phyloP scores from a whole-genome alignment of 306 rosid species.

The Casuarina glauca region DNA sequence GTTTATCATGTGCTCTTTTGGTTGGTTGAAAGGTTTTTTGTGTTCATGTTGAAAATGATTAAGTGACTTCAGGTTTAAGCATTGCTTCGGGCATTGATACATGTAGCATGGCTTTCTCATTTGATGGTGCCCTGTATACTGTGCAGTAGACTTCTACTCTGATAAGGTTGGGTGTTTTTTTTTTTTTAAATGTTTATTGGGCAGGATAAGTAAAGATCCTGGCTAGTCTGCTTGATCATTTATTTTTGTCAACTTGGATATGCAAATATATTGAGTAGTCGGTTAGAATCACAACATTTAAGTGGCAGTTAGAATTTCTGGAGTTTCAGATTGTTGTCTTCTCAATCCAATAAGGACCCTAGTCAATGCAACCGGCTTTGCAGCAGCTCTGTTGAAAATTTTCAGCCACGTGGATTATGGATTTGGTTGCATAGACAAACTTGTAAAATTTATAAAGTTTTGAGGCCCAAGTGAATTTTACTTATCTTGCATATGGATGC shows the following conservation, averaged over 20 bases:
- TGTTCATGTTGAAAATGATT: not conserved
- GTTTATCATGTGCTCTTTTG: not conserved
- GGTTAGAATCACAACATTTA: not conserved
- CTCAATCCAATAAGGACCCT: not conserved
- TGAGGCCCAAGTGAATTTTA: not conserved
- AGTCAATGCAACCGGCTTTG: not conserved
- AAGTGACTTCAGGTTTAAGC: slow-evolving; percentile 8
- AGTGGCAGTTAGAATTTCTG: not conserved
- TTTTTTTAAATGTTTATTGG: too few relatives aligned
- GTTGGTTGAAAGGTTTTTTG: not conserved
- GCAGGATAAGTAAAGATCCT: not conserved
- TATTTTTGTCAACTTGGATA: not conserved
- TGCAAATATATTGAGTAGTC: not conserved
- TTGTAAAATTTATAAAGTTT: not conserved
- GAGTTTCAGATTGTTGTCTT: not conserved
- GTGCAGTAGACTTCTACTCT: not conserved
- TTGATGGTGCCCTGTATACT: not conserved
- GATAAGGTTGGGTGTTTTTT: not conserved
- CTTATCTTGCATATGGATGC: not conserved
- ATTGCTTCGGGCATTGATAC: slow-evolving; percentile 10
- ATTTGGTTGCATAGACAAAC: not conserved
- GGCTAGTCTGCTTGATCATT: not conserved
- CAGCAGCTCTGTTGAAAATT: not conserved
- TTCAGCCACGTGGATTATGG: not conserved
- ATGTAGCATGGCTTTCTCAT: not conserved